These are phyloP conservation scores for Paspalum notatum DNA, from an alignment of 176 grass and related monocot genomes.

Conservation along the genomic window DNA sequence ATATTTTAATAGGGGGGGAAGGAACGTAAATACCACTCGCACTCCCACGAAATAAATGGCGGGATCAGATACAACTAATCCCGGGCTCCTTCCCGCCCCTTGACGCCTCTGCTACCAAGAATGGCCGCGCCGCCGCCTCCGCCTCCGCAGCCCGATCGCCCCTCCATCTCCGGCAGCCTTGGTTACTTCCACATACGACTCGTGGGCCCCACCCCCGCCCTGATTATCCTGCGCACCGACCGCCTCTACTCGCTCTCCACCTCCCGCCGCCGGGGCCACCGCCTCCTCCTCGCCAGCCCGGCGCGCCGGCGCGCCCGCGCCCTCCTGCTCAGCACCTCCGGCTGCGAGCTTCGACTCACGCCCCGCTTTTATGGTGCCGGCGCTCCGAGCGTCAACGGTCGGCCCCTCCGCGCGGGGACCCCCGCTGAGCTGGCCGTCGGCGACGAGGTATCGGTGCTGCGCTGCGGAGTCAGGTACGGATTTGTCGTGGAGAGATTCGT, in stretches of 20 bases:
- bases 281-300: conserved; percentile 28
- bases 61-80: conserved; percentile 18
- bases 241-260: conserved; percentile 61
- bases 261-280: conserved; percentile 33
- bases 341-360: conserved; percentile 53
- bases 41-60: conserved; percentile 29
- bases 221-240: conserved; percentile 59
- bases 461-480: conserved; percentile 38
- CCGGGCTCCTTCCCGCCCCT: conserved; percentile 32
- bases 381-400: conserved; percentile 56
- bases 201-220: conserved; percentile 10
- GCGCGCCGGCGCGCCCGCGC: conserved; percentile 35
- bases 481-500: conserved; percentile 71
- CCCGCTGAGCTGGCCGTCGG: conserved; percentile 53
- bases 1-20: not conserved
- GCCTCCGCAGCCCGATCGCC: not conserved
- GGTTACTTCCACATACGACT: conserved; percentile 70
- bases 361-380: conserved; percentile 32
- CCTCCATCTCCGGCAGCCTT: conserved; percentile 26
- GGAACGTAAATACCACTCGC: not conserved
- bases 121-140: not conserved
- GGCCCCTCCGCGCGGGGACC: conserved; percentile 27
- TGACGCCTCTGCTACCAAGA: conserved; percentile 26
- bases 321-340: conserved; percentile 52
- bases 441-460: conserved; percentile 52